Base-by-base conservation (phyloP, 306 rosid species). In the Dryas alaskensis region DNA sequence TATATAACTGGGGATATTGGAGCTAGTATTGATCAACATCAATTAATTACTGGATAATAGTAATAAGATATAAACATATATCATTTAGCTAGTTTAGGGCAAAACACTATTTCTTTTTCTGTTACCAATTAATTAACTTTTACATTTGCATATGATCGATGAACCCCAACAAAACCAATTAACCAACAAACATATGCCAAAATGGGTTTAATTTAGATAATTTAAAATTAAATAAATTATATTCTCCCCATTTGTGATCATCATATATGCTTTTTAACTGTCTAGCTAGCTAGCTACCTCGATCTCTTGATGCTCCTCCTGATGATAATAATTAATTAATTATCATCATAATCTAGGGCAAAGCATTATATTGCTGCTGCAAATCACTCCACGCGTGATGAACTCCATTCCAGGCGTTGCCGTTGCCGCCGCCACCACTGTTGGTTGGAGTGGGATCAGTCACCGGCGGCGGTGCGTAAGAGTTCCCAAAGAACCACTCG, bases 401-500 rank as follows among this genome's bases (percentile, higher is more conserved):
- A 47, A 82, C 78, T 17, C 84, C 88, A 14, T 72, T 77, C 91
- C 88, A 83, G 37, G 37, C 37, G 80, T 71, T 85, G 76, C 75
- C 85, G 60, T 79, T 72, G 12, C 81, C 71, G 22, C 80, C 82
- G 19, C 83, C 75, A 12, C 81, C 80, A n/a, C 69, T 77, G 13
- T 84, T 80, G 4, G 92, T 75, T 5, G 89, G 82, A 46, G 88
- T 85, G 6, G 85, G 81, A 31, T 31, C 37, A 68, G 84, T 71
- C 75, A 85, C 89, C 0, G 89, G 83, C 22, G 68, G 61, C 11
- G 73, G 67, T 0, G 85, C 85, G 62, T 80, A 85, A 60, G 90
- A 85, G 65, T 85, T 84, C 44, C 96, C 96, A 71, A 94, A 94
- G 72, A 91, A 94, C 98, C 98, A 94, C 82, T 92, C 95, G 0